Evolutionary conservation across 2,329 filamentous ascomycete genomes (phyloP).

Genomic region (Clathrospora elynae): DNA sequence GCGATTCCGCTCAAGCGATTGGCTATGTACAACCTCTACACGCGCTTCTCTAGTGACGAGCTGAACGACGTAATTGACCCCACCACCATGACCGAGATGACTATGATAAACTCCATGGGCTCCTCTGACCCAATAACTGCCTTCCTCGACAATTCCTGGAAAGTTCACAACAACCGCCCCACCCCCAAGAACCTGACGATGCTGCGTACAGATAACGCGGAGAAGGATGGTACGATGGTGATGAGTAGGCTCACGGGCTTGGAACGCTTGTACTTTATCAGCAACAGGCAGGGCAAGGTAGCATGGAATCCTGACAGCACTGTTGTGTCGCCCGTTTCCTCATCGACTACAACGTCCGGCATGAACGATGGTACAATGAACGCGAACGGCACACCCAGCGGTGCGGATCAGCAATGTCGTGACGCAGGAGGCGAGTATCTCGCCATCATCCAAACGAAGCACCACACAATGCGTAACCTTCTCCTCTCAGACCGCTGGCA

Average conservation of each 20-base stretch:
- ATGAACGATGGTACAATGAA: conserved; percentile 24
- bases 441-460: conserved; percentile 56
- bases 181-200: conserved; percentile 52
- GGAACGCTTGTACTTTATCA: conserved; percentile 60
- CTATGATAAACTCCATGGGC: conserved; percentile 59
- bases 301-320: conserved; percentile 34
- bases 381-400: conserved; percentile 28
- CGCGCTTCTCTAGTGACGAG: conserved; percentile 54
- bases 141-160: conserved; percentile 64
- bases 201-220: conserved; percentile 56
- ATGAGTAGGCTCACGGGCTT: conserved; percentile 52
- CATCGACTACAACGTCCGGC: conserved; percentile 31
- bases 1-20: conserved; percentile 57
- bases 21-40: conserved; percentile 63
- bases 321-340: conserved; percentile 37
- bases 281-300: conserved; percentile 34
- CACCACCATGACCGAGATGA: conserved; percentile 54
- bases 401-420: conserved; percentile 36
- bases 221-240: conserved; percentile 53
- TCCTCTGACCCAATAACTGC: conserved; percentile 53
- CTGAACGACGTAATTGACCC: conserved; percentile 54
- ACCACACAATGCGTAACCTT: conserved; percentile 60
- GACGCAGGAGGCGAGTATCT: conserved; percentile 55
- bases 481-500: conserved; percentile 63
- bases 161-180: conserved; percentile 29